These are phyloP conservation scores for Paraconiothyrium brasiliense DNA, from an alignment of 2,329 filamentous ascomycete species.

Conservation along the genomic window DNA sequence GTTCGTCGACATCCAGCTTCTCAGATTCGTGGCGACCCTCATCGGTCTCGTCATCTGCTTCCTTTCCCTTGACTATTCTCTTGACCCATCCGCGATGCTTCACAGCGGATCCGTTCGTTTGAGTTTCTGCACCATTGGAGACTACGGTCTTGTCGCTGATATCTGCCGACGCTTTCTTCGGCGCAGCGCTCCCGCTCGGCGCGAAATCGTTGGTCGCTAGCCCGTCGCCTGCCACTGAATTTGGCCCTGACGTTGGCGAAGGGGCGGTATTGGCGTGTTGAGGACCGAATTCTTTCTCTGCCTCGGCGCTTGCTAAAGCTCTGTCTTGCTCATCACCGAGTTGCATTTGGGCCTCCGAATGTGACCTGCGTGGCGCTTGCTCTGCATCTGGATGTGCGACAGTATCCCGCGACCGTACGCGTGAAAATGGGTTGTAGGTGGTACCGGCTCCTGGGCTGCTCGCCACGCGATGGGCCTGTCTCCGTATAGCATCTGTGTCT, in stretches of 20 bases:
- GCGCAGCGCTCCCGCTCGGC: slow-evolving; percentile 20
- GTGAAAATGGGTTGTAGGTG: slow-evolving; percentile 49
- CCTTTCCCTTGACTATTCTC: slow-evolving; percentile 40
- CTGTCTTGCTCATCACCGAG: slow-evolving; percentile 39
- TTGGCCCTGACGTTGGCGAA: slow-evolving; percentile 31
- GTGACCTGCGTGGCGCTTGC: slow-evolving; percentile 33
- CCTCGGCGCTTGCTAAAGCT: slow-evolving; percentile 33
- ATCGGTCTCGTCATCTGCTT: slow-evolving; percentile 27
- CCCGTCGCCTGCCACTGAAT: slow-evolving; percentile 20
- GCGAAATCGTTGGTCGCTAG: slow-evolving; percentile 21
- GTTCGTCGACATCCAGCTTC: slow-evolving; percentile 41
- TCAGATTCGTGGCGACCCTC: slow-evolving; percentile 31
- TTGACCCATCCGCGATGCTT: slow-evolving; percentile 44
- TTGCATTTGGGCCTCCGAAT: slow-evolving; percentile 36
- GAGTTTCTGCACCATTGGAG: slow-evolving; percentile 8
- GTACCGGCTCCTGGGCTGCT: slow-evolving; percentile 33
- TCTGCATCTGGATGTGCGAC: slow-evolving; percentile 37
- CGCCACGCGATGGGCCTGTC: slow-evolving; percentile 48
- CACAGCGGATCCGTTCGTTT: slow-evolving; percentile 22
- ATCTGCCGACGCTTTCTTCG: slow-evolving; percentile 28
- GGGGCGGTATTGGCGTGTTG: slow-evolving; percentile 44
- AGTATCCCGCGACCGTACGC: slow-evolving; percentile 35
- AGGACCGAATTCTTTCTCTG: slow-evolving; percentile 42
- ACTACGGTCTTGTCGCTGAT: slow-evolving; percentile 37
- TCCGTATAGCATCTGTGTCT: slow-evolving; percentile 45